Evolutionary conservation across 1,284 basidiomycete species (phyloP).

Genomic region (Ustilago nuda): DNA sequence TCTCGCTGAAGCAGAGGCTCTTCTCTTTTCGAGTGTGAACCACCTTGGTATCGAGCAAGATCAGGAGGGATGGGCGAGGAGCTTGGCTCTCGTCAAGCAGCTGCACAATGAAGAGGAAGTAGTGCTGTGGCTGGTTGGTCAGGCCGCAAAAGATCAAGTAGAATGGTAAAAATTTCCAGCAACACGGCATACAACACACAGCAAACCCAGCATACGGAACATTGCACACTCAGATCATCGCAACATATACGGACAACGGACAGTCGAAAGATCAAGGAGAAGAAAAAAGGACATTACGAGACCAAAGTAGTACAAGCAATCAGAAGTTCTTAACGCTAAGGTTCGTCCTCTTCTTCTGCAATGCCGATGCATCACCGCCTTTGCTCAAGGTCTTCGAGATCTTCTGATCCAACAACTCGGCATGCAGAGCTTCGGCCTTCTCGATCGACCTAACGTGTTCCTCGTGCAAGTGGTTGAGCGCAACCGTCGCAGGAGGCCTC

Average conservation of each 20-base stretch:
- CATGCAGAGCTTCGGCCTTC: slow-evolving; percentile 43
- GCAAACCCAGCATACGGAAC: background rate
- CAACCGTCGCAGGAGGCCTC: slow-evolving; percentile 47
- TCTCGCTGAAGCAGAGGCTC: background rate
- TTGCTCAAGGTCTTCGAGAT: slow-evolving; percentile 49
- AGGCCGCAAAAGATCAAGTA: slow-evolving; percentile 22
- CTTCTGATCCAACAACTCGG: slow-evolving; percentile 55
- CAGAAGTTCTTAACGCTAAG: slow-evolving; percentile 50
- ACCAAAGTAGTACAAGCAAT: background rate
- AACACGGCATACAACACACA: background rate
- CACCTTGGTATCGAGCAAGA: slow-evolving; percentile 3
- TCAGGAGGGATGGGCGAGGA: slow-evolving; percentile 8
- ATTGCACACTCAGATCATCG: background rate
- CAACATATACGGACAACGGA: background rate
- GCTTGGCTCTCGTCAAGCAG: slow-evolving; percentile 37
- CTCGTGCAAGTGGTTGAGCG: slow-evolving; percentile 44
- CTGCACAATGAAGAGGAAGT: slow-evolving; percentile 45
- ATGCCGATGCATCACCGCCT: slow-evolving; percentile 47
- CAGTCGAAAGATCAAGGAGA: background rate
- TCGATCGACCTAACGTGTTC: slow-evolving; percentile 43
- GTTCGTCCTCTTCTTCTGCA: slow-evolving; percentile 52
- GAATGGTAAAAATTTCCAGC: slow-evolving; percentile 42
- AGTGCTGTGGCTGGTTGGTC: slow-evolving; percentile 34
- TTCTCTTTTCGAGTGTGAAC: background rate
- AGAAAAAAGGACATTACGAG: background rate